A percentile compares a stretch with the other conserved stretches of the same genome.
Conservation (phyloP, 2,329 filamentous ascomycete species). For the Fusarium buxicola region DNA sequence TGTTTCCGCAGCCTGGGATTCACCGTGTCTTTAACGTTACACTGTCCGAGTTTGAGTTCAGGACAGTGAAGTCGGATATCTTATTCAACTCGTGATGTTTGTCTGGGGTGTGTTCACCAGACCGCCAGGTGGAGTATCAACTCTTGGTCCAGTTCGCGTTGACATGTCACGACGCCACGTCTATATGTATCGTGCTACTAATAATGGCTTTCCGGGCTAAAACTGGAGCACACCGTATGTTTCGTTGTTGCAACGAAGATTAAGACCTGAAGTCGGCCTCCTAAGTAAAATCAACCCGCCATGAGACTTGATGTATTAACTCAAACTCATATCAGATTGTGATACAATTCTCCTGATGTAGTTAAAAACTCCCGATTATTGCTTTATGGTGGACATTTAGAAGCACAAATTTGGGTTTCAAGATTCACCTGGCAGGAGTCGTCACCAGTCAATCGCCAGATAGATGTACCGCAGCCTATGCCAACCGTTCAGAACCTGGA, state of each 20-base stretch:
- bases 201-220: conserved; percentile 5
- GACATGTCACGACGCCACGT: conserved; percentile 1
- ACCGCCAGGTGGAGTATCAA: conserved; percentile 27
- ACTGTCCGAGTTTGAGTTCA: background rate
- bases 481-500: too few relatives aligned
- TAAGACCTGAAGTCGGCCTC: background rate
- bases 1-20: background rate
- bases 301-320: too few relatives aligned
- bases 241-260: background rate
- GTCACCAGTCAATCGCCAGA: too few relatives aligned
- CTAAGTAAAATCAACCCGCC: too few relatives aligned
- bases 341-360: too few relatives aligned
- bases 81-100: conserved; percentile 16
- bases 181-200: conserved; percentile 2
- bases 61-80: conserved; percentile 3
- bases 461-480: too few relatives aligned
- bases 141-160: conserved; percentile 7
- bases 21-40: background rate
- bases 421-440: too few relatives aligned
- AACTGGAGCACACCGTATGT: conserved; percentile 25
- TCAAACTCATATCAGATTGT: background rate
- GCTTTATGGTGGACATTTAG: too few relatives aligned
- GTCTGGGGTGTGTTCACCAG: conserved; percentile 7
- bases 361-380: background rate
- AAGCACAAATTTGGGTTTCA: too few relatives aligned